Evolutionary conservation across 1,139 yeast species (phyloP).

Genomic region (Yamadazyma friedrichii): DNA sequence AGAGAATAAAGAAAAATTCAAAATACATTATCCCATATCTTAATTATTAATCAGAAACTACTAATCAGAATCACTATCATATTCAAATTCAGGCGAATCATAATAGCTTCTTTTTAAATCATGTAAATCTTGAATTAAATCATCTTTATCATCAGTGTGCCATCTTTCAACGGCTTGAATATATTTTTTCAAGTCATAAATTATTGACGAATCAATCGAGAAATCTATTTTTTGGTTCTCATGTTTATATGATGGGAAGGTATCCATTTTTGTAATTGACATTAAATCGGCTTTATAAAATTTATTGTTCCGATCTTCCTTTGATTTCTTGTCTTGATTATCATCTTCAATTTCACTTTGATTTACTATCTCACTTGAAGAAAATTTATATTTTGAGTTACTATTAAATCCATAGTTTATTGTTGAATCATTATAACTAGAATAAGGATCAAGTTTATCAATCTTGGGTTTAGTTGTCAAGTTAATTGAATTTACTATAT

Average conservation of each 20-base stretch:
- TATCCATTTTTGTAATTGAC: constrained; percentile 28
- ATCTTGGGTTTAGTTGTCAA: constrained; percentile 10
- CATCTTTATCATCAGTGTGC: constrained; percentile 64
- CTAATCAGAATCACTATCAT: constrained; percentile 20
- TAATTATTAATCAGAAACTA: constrained; percentile 8
- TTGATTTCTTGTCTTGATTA: constrained; percentile 17
- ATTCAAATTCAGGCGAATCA: constrained; percentile 16
- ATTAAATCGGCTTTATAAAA: constrained; percentile 10
- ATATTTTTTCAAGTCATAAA: constrained; percentile 47
- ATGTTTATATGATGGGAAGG: constrained; percentile 29
- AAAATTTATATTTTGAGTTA: constrained; percentile 6
- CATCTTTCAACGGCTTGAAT: constrained; percentile 41
- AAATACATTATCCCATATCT: not conserved
- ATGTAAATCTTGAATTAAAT: constrained; percentile 55
- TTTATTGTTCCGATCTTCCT: constrained; percentile 14
- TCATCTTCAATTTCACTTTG: constrained; percentile 15
- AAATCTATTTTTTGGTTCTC: constrained; percentile 32
- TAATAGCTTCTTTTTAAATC: constrained; percentile 11
- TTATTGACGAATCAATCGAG: constrained; percentile 46
- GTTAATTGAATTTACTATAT: constrained; percentile 35
- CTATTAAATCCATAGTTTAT: constrained; percentile 16
- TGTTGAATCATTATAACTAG: not conserved
- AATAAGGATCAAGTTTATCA: constrained; percentile 10
- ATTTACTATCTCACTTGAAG: constrained; percentile 16
- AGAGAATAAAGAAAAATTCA: not conserved